phyloP scores from a whole-genome alignment of 2,329 filamentous ascomycete species.

The Ascochyta rabiei region DNA sequence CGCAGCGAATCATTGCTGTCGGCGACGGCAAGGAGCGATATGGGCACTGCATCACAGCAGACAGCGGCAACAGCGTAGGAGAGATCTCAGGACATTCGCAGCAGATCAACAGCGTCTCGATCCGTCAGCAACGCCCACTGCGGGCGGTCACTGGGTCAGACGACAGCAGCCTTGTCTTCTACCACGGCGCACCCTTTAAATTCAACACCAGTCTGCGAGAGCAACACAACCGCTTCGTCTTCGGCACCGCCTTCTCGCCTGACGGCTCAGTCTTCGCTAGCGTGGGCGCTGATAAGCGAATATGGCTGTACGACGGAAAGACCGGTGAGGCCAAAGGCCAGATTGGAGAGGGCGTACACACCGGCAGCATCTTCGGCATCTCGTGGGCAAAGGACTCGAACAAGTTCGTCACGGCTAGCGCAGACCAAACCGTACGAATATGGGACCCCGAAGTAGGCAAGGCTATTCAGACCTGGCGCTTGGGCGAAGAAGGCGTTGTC shows the following conservation, averaged over 20 bases:
- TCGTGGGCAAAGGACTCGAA: conserved; percentile 89
- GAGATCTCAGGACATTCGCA: conserved; percentile 92
- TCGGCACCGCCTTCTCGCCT: conserved; percentile 86
- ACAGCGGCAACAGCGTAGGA: conserved; percentile 94
- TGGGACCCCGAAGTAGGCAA: conserved; percentile 88
- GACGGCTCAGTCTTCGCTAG: conserved; percentile 83
- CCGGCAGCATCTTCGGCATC: conserved; percentile 89
- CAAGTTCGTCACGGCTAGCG: conserved; percentile 86
- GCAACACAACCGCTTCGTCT: conserved; percentile 86
- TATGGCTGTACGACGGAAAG: conserved; percentile 96
- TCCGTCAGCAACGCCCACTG: conserved; percentile 88
- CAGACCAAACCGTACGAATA: conserved; percentile 91
- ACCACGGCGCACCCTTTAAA: conserved; percentile 94
- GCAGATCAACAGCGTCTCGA: conserved; percentile 86
- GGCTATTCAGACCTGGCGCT: conserved; percentile 79
- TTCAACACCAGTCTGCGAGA: conserved; percentile 83
- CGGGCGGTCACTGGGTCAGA: conserved; percentile 90
- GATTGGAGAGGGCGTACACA: conserved; percentile 84
- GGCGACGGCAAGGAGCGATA: conserved; percentile 93
- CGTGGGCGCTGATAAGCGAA: conserved; percentile 88
- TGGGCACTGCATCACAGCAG: conserved; percentile 86
- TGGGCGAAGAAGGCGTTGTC: conserved; percentile 74
- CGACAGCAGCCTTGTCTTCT: conserved; percentile 87
- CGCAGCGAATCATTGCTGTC: conserved; percentile 93
- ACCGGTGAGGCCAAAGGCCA: conserved; percentile 81